Conservation (phyloP, 1,284 basidiomycete genomes). For the Rhodofomes roseus region DNA sequence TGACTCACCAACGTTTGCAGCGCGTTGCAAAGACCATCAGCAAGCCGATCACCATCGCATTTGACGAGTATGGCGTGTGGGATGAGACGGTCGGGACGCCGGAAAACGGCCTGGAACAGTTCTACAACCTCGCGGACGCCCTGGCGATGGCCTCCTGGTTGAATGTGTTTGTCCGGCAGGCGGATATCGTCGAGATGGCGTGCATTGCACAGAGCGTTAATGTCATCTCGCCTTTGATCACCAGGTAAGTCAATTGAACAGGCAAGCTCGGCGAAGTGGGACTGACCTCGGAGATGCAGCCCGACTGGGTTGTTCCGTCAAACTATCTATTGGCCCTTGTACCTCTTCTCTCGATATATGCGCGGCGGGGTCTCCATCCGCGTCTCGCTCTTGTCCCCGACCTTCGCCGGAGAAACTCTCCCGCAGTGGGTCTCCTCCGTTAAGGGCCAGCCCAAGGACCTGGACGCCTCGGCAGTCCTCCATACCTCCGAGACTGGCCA, state of each 20-base stretch:
- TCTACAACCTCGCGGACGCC: slow-evolving; percentile 60
- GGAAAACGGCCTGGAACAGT: slow-evolving; percentile 57
- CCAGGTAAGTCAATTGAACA: slow-evolving; percentile 9
- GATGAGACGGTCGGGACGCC: slow-evolving; percentile 33
- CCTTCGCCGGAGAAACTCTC: slow-evolving; percentile 21
- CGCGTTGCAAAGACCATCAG: slow-evolving; percentile 18
- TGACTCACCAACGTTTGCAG: slow-evolving; percentile 5
- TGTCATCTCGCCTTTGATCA: slow-evolving; percentile 47
- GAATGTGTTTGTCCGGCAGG: slow-evolving; percentile 60
- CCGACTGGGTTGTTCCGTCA: slow-evolving; percentile 45
- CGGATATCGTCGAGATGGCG: slow-evolving; percentile 57
- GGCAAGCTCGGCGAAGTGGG: not conserved
- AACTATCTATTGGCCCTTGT: slow-evolving; percentile 51
- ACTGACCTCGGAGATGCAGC: slow-evolving; percentile 11
- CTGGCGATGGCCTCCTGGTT: slow-evolving; percentile 59
- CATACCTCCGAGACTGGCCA: slow-evolving; percentile 17
- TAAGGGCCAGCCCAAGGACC: slow-evolving; percentile 34
- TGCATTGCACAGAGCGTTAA: slow-evolving; percentile 63
- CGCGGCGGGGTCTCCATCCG: slow-evolving; percentile 43
- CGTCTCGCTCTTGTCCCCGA: slow-evolving; percentile 37
- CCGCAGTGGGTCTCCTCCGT: slow-evolving; percentile 42
- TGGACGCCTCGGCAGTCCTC: slow-evolving; percentile 48
- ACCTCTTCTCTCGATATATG: slow-evolving; percentile 54
- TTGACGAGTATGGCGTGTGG: slow-evolving; percentile 63
- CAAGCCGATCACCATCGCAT: slow-evolving; percentile 16